Conservation (phyloP, 116 monocot species). For the Papilionanthe hybrid region DNA sequence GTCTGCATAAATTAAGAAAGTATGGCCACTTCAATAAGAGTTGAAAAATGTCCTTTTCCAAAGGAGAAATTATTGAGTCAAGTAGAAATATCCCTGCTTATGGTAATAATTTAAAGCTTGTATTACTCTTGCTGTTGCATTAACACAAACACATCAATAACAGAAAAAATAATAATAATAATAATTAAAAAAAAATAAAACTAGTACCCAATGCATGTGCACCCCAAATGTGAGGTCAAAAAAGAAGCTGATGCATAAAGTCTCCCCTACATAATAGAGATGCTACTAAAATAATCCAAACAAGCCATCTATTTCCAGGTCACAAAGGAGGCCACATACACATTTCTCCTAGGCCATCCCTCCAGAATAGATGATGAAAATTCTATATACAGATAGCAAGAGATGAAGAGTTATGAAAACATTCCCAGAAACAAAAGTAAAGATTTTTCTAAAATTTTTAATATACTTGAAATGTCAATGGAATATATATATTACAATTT, state of each 20-base stretch:
- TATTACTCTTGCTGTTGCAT: not conserved
- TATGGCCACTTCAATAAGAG: no score
- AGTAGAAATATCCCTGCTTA: no score
- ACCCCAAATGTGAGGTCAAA: not conserved
- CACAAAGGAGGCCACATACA: not conserved
- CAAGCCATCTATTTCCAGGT: not conserved
- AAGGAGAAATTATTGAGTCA: no score
- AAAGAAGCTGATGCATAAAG: not conserved
- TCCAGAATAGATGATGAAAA: not conserved
- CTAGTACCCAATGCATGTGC: not conserved
- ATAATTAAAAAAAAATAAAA: no score
- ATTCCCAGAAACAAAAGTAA: no score
- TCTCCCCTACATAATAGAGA: not conserved
- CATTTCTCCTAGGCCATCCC: not conserved
- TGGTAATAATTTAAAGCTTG: no score
- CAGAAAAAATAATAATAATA: no score
- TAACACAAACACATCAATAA: not conserved
- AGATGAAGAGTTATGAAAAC: not conserved
- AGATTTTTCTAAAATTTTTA: no score
- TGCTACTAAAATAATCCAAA: not conserved
- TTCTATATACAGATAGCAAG: not conserved
- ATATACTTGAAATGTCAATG: no score
- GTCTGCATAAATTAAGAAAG: no score
- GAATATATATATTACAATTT: not conserved
- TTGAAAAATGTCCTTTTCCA: no score